Evolutionary conservation across 2,329 filamentous ascomycete species (phyloP).

Genomic region (Basipetospora chlamydospora): DNA sequence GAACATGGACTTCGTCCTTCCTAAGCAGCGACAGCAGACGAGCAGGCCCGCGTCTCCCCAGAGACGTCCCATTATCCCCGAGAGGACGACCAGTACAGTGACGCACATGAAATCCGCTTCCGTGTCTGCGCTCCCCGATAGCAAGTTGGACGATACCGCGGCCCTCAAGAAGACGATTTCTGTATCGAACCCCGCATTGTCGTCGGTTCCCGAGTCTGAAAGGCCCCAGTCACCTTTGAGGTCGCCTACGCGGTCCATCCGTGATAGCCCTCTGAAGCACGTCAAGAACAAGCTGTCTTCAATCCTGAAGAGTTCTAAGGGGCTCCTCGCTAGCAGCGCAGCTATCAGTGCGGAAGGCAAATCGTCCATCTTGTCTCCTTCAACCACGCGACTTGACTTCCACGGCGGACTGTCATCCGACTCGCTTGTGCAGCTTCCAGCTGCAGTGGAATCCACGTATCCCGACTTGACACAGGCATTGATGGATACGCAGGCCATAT

Average conservation of each 20-base stretch:
- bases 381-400: conserved; percentile 28
- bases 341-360: conserved; percentile 49
- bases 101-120: conserved; percentile 50
- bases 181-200: conserved; percentile 38
- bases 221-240: conserved; percentile 35
- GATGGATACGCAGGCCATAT: conserved; percentile 9
- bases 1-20: conserved; percentile 21
- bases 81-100: conserved; percentile 18
- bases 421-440: conserved; percentile 20
- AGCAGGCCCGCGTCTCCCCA: conserved; percentile 20
- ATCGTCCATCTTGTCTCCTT: conserved; percentile 39
- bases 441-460: conserved; percentile 23
- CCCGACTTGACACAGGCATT: conserved; percentile 28
- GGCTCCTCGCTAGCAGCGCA: conserved; percentile 66
- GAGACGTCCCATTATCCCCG: conserved; percentile 15
- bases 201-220: conserved; percentile 29
- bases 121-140: conserved; percentile 28
- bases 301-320: conserved; percentile 75
- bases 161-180: conserved; percentile 45
- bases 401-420: conserved; percentile 33
- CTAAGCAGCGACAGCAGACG: conserved; percentile 23
- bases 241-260: conserved; percentile 39
- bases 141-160: conserved; percentile 11
- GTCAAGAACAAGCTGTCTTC: conserved; percentile 89
- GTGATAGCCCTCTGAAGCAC: conserved; percentile 74